Evolutionary conservation across 768 basidiomycete species (phyloP).

Genomic region (Calocera viscosa): DNA sequence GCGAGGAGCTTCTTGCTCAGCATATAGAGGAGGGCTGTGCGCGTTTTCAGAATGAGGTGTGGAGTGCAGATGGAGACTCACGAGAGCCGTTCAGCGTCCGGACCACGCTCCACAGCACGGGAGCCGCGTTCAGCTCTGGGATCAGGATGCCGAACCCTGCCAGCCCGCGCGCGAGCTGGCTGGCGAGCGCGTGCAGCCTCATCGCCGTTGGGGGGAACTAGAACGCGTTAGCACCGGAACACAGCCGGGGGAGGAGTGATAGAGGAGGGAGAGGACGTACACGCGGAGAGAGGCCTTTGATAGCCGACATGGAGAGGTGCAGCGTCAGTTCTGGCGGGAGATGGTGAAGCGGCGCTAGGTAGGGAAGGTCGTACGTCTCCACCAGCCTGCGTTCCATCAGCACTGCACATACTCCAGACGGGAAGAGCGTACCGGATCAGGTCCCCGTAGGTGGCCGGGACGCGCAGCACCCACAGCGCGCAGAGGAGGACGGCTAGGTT

Average conservation of each 20-base stretch:
- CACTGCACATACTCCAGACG: conserved; percentile 3
- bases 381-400: conserved; percentile 41
- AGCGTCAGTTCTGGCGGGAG: conserved; percentile 48
- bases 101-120: conserved; percentile 65
- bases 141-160: conserved; percentile 44
- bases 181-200: conserved; percentile 46
- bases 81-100: conserved; percentile 59
- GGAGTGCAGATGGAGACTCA: conserved; percentile 33
- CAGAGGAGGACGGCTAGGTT: conserved; percentile 59
- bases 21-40: conserved; percentile 49
- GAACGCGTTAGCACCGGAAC: background rate
- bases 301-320: conserved; percentile 62
- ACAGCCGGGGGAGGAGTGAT: background rate
- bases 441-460: conserved; percentile 66
- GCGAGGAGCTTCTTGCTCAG: conserved; percentile 49
- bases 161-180: conserved; percentile 51
- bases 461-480: conserved; percentile 65
- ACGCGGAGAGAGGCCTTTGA: conserved; percentile 53
- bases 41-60: conserved; percentile 13
- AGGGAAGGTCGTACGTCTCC: conserved; percentile 64
- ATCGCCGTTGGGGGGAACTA: conserved; percentile 55
- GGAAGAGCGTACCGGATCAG: conserved; percentile 46
- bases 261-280: conserved; percentile 34
- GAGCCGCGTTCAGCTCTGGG: conserved; percentile 64
- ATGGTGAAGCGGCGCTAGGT: conserved; percentile 54